Base-by-base conservation (phyloP, 305 asterid genomes). In the Fraxinus nigra region DNA sequence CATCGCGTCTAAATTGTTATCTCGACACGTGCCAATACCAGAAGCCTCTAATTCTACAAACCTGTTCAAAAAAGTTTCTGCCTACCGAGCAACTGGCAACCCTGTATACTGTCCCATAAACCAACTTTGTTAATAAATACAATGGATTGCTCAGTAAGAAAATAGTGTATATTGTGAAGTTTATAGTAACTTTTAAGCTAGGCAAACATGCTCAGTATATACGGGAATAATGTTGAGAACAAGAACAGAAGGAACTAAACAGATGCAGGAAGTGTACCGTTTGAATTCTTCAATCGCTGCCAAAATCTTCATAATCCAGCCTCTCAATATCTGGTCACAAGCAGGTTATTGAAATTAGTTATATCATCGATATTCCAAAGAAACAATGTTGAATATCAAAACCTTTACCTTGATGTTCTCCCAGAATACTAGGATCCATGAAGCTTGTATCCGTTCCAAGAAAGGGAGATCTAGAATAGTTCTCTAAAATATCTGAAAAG, bases 381-480 rank as follows among this genome's bases (percentile, higher is more conserved):
- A 59, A 75, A 72, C 40, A 37, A 7, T 65, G 37, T 59, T 28
- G 2, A 69, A 24, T 8, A 9, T 37, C 28, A 51, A 65, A 88
- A 43, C 67, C 11, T 51, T 82, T 81, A 93, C 98, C 97, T 89
- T 87, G 89, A 18, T 18, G 9, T 79, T 85, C 94, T 75, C 84
- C 85, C 84, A 84, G 81, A 61, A 84, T 78, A 76, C 72, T 88
- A 59, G 91, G 89, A 82, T 92, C 93, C 74, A 86, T 48, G 86
- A 90, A 89, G 86, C 85, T 87, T 24, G 89, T 84, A 74, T 89
- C 95, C 4, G 92, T 72, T 85, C 88, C 91, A 61, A 88, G 86
- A 83, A 84, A 92, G 40, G 97, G 95, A 70, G 98, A 90, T 90
- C 92, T 84, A 1, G 92, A 84, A 82, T 89, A 94, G 86, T 86